Evolutionary conservation across 768 basidiomycete genomes (phyloP), one percentile per base, ranked within the genome.

Genomic region (Omphalotus guepiniiformis): DNA sequence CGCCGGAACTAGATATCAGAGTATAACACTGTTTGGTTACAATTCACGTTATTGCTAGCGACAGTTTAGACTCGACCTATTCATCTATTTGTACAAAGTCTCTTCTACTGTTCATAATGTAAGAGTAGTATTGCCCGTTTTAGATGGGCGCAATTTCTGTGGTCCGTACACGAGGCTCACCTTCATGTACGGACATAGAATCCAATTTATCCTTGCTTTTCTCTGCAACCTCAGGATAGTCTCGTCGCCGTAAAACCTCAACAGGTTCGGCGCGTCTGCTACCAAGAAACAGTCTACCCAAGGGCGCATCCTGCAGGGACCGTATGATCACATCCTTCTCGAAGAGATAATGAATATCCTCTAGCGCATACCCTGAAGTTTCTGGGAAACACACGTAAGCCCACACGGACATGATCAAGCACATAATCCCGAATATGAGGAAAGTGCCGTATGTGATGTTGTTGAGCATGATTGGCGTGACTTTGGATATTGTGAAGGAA

Each of bases 291-390:
- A 2, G 68, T 25, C 57, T 55, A 3, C 72, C 71, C 15, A 68
- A 64, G 6, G 72, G 72, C 2, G 72, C 71, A 55, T 73, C 71
- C 48, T 66, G 58, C 48, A 74, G 43, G 15, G 72, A 52, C 7
- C 71, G 56, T 7, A 66, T 35, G 13, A 69, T 54, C 18, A 69
- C 55, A 30, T 70, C 65, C 8, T 62, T 53, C 56, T 72, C 73
- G 42, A 75, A 76, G 3, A 76, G 55, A 45, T 63, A 63, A 26
- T 67, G 66, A 47, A 77, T 70, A 47, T 75, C 73, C 59, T 77
- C 75, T 50, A 77, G 53, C 11, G 68, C 68, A 47, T 67, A 64
- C 23, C 72, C 72, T 15, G 60, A 62, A n/a, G 74, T 76, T 58
- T 78, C 76, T 2, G 75, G 76, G 11, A 75, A 59, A 53, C 64